Evolutionary conservation across 2,329 filamentous ascomycete species (phyloP), one percentile per base, ranked within the genome.

Genomic region (Ambrosiella xylebori): DNA sequence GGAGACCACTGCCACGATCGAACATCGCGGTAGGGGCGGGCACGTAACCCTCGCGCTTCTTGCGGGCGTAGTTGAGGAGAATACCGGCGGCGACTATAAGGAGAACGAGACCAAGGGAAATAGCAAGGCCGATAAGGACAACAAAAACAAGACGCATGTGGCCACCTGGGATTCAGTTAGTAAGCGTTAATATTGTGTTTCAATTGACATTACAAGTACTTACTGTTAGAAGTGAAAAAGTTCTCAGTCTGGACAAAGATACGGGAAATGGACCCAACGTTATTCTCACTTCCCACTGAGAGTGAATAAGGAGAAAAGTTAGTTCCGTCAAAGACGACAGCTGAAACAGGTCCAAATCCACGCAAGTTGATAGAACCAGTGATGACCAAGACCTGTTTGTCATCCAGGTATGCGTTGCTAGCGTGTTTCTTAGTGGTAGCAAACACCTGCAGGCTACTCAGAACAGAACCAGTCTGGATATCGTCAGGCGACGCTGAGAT

Each of bases 291-390:
- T 60, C 77, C 84, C 51, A 81, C 85, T 1, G 90, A 86, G 47
- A 98, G 77, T 45, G 88, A 78, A 68, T 91, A 95, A 0, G 93
- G 91, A 56, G 76, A 75, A 67, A 91, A 82, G 2, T 74, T 72
- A 9, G 82, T 88, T 64, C 93, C 93, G 66, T 97, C 88, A 73
- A 86, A 98, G 36, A 96, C 73, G 7, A 84, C 91, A 7, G 88
- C 89, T 12, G 91, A 95, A 5, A 85, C 88, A 59, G 82, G 84
- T 60, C 91, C 90, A 66, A 89, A 89, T 54, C 73, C 73, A 0
- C 85, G 80, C 15, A 97, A 76, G 63, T 81, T 77, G 63, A 98
- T 80, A 57, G 85, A 80, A 44, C 93, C 93, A n/a, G 88, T 88
- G 54, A 97, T 74, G 70, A 98, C 78, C 40, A 98, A 78, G 3